Conservation (phyloP, 2,329 filamentous ascomycete species). For the Shiraia bambusicola region DNA sequence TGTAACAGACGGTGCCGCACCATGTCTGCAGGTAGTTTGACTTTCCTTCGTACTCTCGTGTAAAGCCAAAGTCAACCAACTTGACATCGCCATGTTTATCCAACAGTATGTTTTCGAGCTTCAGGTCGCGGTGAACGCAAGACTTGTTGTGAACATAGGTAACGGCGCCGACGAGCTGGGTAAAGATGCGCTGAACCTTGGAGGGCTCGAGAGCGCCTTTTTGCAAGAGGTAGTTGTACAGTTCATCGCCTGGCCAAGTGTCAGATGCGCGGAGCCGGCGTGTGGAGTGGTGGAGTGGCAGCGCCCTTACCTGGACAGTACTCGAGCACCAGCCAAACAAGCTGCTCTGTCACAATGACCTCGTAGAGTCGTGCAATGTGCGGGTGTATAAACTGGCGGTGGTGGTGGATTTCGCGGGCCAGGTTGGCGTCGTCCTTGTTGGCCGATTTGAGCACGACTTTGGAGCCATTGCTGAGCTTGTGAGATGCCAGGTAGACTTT, state of each 20-base stretch:
- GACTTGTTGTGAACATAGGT: conserved; percentile 92
- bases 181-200: conserved; percentile 94
- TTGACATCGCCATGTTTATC: conserved; percentile 98
- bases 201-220: conserved; percentile 80
- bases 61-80: conserved; percentile 96
- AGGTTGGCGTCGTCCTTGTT: conserved; percentile 95
- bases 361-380: conserved; percentile 97
- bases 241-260: conserved; percentile 71
- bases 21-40: conserved; percentile 95
- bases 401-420: conserved; percentile 95
- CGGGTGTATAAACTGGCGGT: conserved; percentile 94
- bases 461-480: conserved; percentile 97
- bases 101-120: conserved; percentile 92
- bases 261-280: conserved; percentile 4
- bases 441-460: conserved; percentile 98
- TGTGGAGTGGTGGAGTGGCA: background rate
- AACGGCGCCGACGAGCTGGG: conserved; percentile 92
- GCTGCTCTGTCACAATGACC: conserved; percentile 90
- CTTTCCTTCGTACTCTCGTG: conserved; percentile 93
- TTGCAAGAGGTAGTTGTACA: conserved; percentile 92
- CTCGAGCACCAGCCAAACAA: conserved; percentile 96
- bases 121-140: conserved; percentile 94
- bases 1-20: conserved; percentile 97
- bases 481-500: conserved; percentile 96
- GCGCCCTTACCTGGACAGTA: conserved; percentile 86